phyloP scores from a whole-genome alignment of 2,329 filamentous ascomycete species.

The Aspergillus arachidicola region DNA sequence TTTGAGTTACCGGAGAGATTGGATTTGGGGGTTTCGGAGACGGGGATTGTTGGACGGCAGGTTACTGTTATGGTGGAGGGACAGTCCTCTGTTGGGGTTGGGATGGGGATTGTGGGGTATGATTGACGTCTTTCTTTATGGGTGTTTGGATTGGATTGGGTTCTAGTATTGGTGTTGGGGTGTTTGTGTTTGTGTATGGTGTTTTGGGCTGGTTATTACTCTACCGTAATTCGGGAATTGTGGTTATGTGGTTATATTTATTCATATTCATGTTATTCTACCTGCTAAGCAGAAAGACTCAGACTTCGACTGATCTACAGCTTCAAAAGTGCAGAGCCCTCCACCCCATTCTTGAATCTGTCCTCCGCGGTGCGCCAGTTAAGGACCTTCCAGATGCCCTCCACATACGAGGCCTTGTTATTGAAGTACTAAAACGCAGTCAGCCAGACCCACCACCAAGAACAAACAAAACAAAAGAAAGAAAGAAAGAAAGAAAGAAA shows the following conservation, averaged over 20 bases:
- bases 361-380: constrained; percentile 87
- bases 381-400: constrained; percentile 86
- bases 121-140: constrained; percentile 17
- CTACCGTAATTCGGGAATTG: background rate
- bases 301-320: constrained; percentile 5
- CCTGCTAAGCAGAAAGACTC: no score
- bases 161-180: background rate
- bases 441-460: background rate
- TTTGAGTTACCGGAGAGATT: constrained; percentile 33
- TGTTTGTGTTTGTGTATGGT: background rate
- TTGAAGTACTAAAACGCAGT: constrained; percentile 71
- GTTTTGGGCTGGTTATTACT: background rate
- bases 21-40: constrained; percentile 38
- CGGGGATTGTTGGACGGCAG: constrained; percentile 37
- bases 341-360: constrained; percentile 52
- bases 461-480: background rate
- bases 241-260: background rate
- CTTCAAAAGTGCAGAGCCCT: constrained; percentile 29
- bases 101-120: constrained; percentile 38
- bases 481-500: background rate
- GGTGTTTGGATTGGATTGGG: no score
- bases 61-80: constrained; percentile 31
- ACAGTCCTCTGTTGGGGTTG: constrained; percentile 18
- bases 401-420: constrained; percentile 90
- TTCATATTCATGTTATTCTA: background rate